These are phyloP conservation scores for Lichina pygmaea DNA, from an alignment of 495 filamentous ascomycete genomes.

Conservation along the genomic window DNA sequence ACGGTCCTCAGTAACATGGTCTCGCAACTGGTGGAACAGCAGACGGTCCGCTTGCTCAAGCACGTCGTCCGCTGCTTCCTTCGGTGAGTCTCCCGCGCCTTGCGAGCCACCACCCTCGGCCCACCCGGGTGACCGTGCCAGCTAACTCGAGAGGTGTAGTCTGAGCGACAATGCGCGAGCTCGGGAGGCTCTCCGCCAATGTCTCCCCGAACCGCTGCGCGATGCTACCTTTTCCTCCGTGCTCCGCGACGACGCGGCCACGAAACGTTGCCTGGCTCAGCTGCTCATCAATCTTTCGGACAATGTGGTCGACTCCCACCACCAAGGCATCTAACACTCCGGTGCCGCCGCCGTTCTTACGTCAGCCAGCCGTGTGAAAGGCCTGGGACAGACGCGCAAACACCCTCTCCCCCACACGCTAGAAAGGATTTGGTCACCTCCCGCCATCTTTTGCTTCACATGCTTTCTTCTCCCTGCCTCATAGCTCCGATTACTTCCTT, in stretches of 20 bases:
- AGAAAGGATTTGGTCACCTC: no score
- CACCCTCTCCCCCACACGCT: no score
- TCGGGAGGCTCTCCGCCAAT: conserved; percentile 84
- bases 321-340: not conserved
- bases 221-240: conserved; percentile 94
- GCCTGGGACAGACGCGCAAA: no score
- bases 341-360: no score
- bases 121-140: not conserved
- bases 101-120: not conserved
- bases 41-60: conserved; percentile 87
- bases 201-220: conserved; percentile 83
- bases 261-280: conserved; percentile 90
- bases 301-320: conserved; percentile 38
- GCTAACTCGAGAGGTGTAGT: conserved; percentile 4
- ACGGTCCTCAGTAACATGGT: conserved; percentile 99
- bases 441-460: no score
- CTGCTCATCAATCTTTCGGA: conserved; percentile 92
- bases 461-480: no score
- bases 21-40: conserved; percentile 83
- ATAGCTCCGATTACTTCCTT: no score
- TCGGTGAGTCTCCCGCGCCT: conserved; percentile 27
- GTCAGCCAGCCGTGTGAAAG: no score
- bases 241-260: conserved; percentile 87
- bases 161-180: conserved; percentile 91
- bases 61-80: conserved; percentile 96